Percentiles rank a stretch among this genome's conserved stretches.
Evolutionary conservation across 2,329 filamentous ascomycete genomes (phyloP).

Genomic region (Hawksworthiomyces lignivorus): DNA sequence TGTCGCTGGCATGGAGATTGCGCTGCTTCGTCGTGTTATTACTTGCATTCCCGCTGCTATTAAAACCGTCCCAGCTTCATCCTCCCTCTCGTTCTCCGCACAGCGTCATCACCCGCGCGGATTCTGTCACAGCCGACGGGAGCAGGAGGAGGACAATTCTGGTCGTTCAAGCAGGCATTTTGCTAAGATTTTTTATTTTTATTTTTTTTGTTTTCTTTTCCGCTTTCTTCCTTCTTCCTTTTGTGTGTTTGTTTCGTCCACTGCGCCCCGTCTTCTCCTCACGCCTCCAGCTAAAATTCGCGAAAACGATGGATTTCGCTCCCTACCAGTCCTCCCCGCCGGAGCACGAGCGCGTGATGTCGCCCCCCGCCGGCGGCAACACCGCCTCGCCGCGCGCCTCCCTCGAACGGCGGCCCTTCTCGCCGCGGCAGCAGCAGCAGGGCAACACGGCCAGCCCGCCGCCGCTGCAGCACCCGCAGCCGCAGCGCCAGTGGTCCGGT

Average conservation of each 20-base stretch:
- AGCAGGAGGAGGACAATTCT: background rate
- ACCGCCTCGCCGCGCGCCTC: conserved; percentile 48
- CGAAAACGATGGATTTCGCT: conserved; percentile 73
- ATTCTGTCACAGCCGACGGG: background rate
- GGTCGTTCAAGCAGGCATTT: too few relatives aligned
- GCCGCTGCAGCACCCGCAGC: conserved; percentile 46
- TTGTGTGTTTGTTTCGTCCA: too few relatives aligned
- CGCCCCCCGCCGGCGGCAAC: conserved; percentile 49
- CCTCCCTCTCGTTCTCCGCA: conserved; percentile 4
- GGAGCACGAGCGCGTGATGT: conserved; percentile 73
- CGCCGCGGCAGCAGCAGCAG: conserved; percentile 37
- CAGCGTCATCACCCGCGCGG: conserved; percentile 5
- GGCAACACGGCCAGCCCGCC: conserved; percentile 33
- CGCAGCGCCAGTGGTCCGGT: conserved; percentile 48
- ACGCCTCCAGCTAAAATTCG: too few relatives aligned
- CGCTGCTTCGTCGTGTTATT: too few relatives aligned
- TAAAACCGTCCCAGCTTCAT: conserved; percentile 3
- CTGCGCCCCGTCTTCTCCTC: background rate
- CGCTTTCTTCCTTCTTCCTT: too few relatives aligned
- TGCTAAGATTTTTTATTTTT: too few relatives aligned
- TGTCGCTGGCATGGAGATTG: too few relatives aligned
- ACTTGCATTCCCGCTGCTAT: background rate
- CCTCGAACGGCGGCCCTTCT: conserved; percentile 49
- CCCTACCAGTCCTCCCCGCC: conserved; percentile 92
- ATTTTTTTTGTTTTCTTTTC: too few relatives aligned